Evolutionary conservation across 371 early-diverging fungal genomes (phyloP), one percentile per base, ranked within the genome.

Genomic region (Apophysomyces sp.): DNA sequence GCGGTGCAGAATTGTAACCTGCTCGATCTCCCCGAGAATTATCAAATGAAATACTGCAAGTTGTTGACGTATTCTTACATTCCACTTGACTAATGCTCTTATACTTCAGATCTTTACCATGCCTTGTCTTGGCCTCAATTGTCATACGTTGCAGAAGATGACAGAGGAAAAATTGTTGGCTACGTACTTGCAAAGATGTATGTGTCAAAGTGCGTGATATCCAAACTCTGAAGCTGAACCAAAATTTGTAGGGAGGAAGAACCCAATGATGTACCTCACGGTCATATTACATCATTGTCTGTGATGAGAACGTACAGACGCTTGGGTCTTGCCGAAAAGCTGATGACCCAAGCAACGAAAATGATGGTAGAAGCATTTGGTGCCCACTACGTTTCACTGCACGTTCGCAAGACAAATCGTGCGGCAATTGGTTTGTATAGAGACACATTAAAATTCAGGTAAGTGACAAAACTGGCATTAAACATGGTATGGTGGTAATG

Each of bases 181-280:
- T 98, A 98, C 70, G 98, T 98, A 15, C 83, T 98, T 41, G 96
- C 96, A 3, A 98, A 98, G 67, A 93, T 98, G 98, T 94, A 89
- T 70, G 75, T 49, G n/a, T 8, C 6, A 28, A 34, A 11, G 16
- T 8, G 13, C 12, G 29, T 2, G 11, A 26, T 18, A 5, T n/a
- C 28, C 21, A 15, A 30, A 1, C 18, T 18, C 16, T 54, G 8
- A n/a, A 34, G 30, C 32, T 30, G 28, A 54, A 29, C 11, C 4
- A 8, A 41, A 21, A 21, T 53, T 2, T 32, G 32, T 65, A 95
- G 94, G 88, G 98, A 97, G 61, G 94, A 94, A 66, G 92, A 95
- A 24, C 78, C 85, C 12, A 75, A 72, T 18, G 86, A 84, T 49
- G 78, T 77, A 24, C 93, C 93, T 21, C 94, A 94, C 67, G 98